Percentiles rank a stretch among this genome's conserved stretches.
phyloP scores from a whole-genome alignment of 495 filamentous ascomycete genomes.

The Glarea lozoyensis region DNA sequence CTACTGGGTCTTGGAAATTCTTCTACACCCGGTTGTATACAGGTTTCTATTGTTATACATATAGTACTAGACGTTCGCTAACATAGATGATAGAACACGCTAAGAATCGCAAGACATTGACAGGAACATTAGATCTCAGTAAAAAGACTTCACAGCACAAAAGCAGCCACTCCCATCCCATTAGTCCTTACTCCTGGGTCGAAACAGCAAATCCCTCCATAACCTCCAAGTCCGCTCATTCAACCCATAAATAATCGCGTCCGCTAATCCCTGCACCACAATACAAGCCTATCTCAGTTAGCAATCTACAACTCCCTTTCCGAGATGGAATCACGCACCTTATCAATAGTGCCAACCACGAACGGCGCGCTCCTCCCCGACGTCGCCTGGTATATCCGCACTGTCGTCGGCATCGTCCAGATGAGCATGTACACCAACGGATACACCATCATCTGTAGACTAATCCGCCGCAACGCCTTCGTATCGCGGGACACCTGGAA shows the following conservation, averaged over 20 bases:
- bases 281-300: constrained; percentile 24
- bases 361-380: constrained; percentile 27
- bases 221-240: constrained; percentile 25
- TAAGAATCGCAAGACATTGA: too few relatives aligned
- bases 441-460: constrained; percentile 35
- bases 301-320: neutral
- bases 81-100: too few relatives aligned
- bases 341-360: constrained; percentile 32
- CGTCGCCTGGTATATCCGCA: constrained; percentile 33
- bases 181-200: too few relatives aligned
- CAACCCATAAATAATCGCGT: constrained; percentile 34
- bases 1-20: too few relatives aligned
- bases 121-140: too few relatives aligned
- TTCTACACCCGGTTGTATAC: too few relatives aligned
- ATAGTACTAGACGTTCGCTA: too few relatives aligned
- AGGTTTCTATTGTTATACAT: too few relatives aligned
- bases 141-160: too few relatives aligned
- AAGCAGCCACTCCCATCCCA: too few relatives aligned
- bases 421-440: constrained; percentile 33
- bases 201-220: constrained; percentile 8
- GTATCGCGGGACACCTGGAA: constrained; percentile 5
- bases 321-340: constrained; percentile 16
- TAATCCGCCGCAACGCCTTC: constrained; percentile 20
- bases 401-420: constrained; percentile 33
- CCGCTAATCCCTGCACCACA: constrained; percentile 34